Conservation (phyloP, 345 rosid genomes). For the Populus alba region DNA sequence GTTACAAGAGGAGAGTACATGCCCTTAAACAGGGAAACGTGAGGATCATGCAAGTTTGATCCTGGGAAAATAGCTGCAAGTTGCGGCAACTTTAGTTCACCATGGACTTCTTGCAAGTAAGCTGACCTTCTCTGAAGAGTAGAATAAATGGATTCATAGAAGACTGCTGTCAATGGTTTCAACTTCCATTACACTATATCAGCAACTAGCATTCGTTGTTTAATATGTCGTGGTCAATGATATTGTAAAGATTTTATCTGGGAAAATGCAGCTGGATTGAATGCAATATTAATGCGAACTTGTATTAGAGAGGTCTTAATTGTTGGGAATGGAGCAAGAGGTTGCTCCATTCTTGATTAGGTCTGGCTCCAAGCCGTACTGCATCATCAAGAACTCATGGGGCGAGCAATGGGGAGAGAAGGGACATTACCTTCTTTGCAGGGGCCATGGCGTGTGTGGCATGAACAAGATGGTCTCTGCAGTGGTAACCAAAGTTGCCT, state of each 20-base stretch:
- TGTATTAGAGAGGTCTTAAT: constrained; percentile 78
- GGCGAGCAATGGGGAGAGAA: constrained; percentile 78
- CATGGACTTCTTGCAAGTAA: constrained; percentile 81
- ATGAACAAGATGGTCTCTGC: constrained; percentile 88
- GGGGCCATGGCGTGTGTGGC: constrained; percentile 74
- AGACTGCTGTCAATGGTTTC: not conserved
- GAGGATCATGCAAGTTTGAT: constrained; percentile 60
- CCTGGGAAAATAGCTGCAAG: constrained; percentile 51
- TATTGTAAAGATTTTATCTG: not conserved
- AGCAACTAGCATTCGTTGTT: not conserved
- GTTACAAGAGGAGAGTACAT: constrained; percentile 61
- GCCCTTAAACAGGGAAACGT: constrained; percentile 60
- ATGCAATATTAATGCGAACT: constrained; percentile 84
- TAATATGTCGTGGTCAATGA: not conserved
- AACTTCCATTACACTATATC: not conserved
- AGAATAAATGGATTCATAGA: not conserved
- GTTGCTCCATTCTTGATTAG: constrained; percentile 64
- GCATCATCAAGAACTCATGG: constrained; percentile 94
- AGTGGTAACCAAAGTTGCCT: constrained; percentile 45
- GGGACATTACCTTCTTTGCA: constrained; percentile 77
- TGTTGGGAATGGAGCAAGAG: constrained; percentile 71
- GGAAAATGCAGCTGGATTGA: constrained; percentile 56
- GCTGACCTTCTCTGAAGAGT: not conserved
- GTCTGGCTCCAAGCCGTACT: constrained; percentile 61
- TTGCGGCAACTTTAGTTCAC: constrained; percentile 64